Base-by-base conservation (phyloP, 306 rosid species). In the Dalbergia cochinchinensis region DNA sequence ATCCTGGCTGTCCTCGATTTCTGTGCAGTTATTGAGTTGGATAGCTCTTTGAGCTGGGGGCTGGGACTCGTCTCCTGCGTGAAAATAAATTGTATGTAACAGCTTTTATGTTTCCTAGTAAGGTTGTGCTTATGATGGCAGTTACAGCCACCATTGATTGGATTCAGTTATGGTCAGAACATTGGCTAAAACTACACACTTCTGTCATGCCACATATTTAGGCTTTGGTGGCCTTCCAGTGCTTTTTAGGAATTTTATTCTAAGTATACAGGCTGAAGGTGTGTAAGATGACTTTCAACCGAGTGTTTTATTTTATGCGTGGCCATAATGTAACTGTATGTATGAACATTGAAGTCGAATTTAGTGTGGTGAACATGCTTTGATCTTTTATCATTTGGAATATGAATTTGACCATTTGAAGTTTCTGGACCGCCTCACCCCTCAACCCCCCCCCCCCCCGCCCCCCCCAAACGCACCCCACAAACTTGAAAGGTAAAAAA, bases 1-100 rank as follows among this genome's bases (percentile, higher is more conserved):
- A 75, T 86, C 67, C 60, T 73, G 80, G 82, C 82, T 78, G 87
- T 77, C 83, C 70, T 85, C 88, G 87, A 86, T 85, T 54, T 4
- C 7, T 92, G 97, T 92, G 89, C 94, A 92, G 96, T 86, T 71
- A 88, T 80, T 85, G 94, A 89, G 94, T 89, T 89, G 89, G 54
- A 78, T 89, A 82, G 96, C 84, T 85, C 85, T 78, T 48, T 61
- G 85, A 85, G 87, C 83, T 80, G 3, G 9, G 78, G 31, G 2
- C 64, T 5, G 78, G 82, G 88, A 85, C 42, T 82, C 13, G 58
- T 70, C 73, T 84, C 86, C 77, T 51, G 85, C 82, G 70, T 65
- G 80, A 80, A 88, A 88, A 80, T 82, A 87, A 80, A 65, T 80
- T 89, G 84, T 91, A 86, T 84, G 89, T 74, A 82, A 82, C 90